phyloP scores from a whole-genome alignment of 2,329 filamentous ascomycete genomes.

The Cordyceps militaris region DNA sequence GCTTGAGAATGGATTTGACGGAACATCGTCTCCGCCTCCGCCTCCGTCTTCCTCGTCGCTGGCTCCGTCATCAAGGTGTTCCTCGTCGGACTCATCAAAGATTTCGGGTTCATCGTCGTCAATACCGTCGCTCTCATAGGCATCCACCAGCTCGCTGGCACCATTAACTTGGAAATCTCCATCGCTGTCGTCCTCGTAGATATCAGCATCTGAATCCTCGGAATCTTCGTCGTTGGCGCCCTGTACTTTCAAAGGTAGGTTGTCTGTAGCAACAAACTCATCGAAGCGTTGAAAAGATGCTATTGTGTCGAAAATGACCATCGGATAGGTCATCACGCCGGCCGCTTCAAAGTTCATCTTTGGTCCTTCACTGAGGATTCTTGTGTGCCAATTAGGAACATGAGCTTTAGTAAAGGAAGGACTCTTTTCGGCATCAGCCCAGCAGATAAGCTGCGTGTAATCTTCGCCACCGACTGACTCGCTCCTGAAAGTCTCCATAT shows the following conservation, averaged over 20 bases:
- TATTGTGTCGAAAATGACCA: slow-evolving; percentile 24
- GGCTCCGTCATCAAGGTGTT: slow-evolving; percentile 20
- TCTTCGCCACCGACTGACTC: slow-evolving; percentile 21
- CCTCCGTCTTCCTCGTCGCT: slow-evolving; percentile 13
- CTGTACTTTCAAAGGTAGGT: slow-evolving; percentile 1
- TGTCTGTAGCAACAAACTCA: slow-evolving; percentile 13
- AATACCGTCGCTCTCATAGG: slow-evolving; percentile 35
- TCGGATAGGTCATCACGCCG: slow-evolving; percentile 23
- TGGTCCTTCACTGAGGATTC: background rate
- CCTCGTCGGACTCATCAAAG: slow-evolving; percentile 18
- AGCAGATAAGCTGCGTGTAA: slow-evolving; percentile 23
- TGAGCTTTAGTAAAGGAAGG: slow-evolving; percentile 23
- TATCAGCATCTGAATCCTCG: background rate
- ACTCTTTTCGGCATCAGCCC: slow-evolving; percentile 27
- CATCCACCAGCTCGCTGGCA: slow-evolving; percentile 14
- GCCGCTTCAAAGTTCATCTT: slow-evolving; percentile 1
- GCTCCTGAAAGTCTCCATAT: slow-evolving; percentile 22
- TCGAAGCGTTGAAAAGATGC: slow-evolving; percentile 17
- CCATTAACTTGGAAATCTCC: slow-evolving; percentile 16
- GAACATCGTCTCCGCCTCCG: background rate
- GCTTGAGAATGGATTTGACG: slow-evolving; percentile 23
- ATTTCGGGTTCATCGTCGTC: slow-evolving; percentile 28
- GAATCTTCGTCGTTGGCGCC: slow-evolving; percentile 8
- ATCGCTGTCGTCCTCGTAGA: slow-evolving; percentile 13
- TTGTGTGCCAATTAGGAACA: slow-evolving; percentile 15